Percentiles rank a stretch among this genome's conserved stretches.
Evolutionary conservation across 202 grass and related monocot genomes (phyloP).

Genomic region (Eragrostis tef): DNA sequence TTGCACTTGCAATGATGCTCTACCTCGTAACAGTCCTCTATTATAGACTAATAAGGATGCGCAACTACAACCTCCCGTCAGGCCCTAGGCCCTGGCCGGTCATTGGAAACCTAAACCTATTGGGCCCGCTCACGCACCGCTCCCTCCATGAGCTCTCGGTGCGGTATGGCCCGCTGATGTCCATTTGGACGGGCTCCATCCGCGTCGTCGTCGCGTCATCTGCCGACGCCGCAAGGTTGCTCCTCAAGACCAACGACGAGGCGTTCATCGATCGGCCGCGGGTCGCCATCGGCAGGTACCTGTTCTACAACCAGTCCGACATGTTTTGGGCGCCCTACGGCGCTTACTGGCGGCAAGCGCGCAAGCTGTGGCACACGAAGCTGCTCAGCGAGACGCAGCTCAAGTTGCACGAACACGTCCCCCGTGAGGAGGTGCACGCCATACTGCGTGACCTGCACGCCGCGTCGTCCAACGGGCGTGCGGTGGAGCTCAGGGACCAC

Average conservation of each 20-base stretch:
- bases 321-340: not conserved
- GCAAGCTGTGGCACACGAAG: not conserved
- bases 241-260: not conserved
- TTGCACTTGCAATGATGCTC: too few relatives aligned
- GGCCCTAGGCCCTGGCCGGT: not conserved
- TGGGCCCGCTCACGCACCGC: not conserved
- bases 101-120: not conserved
- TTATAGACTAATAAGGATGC: not conserved
- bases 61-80: not conserved
- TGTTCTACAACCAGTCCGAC: not conserved
- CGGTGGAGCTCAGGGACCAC: not conserved
- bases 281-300: not conserved
- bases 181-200: not conserved
- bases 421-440: not conserved
- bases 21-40: too few relatives aligned
- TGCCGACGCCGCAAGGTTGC: not conserved
- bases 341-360: not conserved
- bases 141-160: not conserved
- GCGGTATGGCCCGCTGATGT: not conserved
- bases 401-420: not conserved
- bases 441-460: not conserved
- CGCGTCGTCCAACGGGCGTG: not conserved
- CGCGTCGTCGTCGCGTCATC: not conserved
- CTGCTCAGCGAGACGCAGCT: not conserved
- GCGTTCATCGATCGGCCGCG: not conserved